phyloP scores from a whole-genome alignment of 2,329 filamentous ascomycete genomes.

The Cercospora sp. region DNA sequence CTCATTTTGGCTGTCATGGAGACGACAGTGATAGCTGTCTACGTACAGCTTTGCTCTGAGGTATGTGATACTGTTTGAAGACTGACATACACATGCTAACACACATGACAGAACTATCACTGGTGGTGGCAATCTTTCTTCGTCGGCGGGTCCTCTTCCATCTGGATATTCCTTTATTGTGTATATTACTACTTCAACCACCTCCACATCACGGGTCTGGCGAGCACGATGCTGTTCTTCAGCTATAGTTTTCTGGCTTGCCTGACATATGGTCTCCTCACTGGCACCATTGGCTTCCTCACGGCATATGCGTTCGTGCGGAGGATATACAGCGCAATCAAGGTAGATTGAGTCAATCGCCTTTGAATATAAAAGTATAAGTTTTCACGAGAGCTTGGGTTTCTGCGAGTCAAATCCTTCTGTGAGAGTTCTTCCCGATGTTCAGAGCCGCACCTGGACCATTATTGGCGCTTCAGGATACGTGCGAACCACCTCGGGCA shows the following conservation, averaged over 20 bases:
- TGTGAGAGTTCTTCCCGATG: neutral
- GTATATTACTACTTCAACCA: constrained; percentile 81
- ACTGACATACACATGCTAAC: constrained; percentile 18
- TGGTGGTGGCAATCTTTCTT: constrained; percentile 94
- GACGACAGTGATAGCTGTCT: constrained; percentile 80
- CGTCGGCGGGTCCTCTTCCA: constrained; percentile 70
- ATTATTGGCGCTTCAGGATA: neutral
- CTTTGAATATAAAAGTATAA: neutral
- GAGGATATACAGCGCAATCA: constrained; percentile 66
- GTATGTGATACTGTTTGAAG: constrained; percentile 41
- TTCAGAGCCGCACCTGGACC: neutral
- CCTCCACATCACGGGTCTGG: constrained; percentile 76
- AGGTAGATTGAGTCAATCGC: constrained; percentile 38
- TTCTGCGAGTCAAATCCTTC: neutral
- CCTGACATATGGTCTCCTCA: constrained; percentile 75
- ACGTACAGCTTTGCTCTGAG: constrained; percentile 79
- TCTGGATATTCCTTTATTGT: constrained; percentile 83
- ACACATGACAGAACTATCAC: constrained; percentile 64
- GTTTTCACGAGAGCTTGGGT: neutral
- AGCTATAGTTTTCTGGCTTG: constrained; percentile 81
- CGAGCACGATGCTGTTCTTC: constrained; percentile 80
- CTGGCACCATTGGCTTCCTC: constrained; percentile 81
- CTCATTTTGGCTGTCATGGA: constrained; percentile 76
- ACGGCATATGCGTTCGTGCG: constrained; percentile 81
- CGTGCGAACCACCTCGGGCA: neutral